Conservation (phyloP, 257 asterid species). For the Petunia secreta region DNA sequence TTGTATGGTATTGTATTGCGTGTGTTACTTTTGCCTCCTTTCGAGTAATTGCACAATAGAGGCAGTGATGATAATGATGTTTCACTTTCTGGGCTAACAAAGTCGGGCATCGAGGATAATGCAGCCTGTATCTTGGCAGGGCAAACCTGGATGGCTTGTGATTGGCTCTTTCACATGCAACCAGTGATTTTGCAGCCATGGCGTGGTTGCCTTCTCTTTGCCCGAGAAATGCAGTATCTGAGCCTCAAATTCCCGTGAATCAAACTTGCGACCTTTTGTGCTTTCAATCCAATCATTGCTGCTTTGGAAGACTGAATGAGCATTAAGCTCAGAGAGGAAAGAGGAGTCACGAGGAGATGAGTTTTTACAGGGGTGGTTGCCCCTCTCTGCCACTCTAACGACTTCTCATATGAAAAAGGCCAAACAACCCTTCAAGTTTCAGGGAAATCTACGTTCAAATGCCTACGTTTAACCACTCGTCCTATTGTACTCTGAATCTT, state of each 20-base stretch:
- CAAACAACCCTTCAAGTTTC: background rate
- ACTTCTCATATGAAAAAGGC: background rate
- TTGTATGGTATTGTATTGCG: background rate
- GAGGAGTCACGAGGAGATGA: too few relatives aligned
- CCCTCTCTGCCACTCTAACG: background rate
- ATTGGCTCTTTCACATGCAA: slow-evolving; percentile 14
- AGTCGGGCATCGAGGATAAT: too few relatives aligned
- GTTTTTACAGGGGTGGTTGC: too few relatives aligned
- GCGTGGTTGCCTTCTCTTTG: background rate
- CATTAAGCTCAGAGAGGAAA: too few relatives aligned
- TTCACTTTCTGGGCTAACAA: too few relatives aligned
- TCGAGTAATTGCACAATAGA: too few relatives aligned
- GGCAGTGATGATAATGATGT: too few relatives aligned
- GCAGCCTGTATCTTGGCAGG: background rate
- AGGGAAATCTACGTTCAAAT: background rate
- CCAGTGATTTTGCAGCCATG: slow-evolving; percentile 31
- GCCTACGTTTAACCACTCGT: too few relatives aligned
- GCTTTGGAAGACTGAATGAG: too few relatives aligned
- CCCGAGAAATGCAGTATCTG: background rate
- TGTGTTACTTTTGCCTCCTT: too few relatives aligned
- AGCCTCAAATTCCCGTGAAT: background rate
- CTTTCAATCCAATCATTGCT: background rate
- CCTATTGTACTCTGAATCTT: too few relatives aligned
- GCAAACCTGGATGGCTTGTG: background rate
- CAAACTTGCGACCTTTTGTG: background rate